Conservation (phyloP, 331 rosid genomes). For the Quercus phellos region DNA sequence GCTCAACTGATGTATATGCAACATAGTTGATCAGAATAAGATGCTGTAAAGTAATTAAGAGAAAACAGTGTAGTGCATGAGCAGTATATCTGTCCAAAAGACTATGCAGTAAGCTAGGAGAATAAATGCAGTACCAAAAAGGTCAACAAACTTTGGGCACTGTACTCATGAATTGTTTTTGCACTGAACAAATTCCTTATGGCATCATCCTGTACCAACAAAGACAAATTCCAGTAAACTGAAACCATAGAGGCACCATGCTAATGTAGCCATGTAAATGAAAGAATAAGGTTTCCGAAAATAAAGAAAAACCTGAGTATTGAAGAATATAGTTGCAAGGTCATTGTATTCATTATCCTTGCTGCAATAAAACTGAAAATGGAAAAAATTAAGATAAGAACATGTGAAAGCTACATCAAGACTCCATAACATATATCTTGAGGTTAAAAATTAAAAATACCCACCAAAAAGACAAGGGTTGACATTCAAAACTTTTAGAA, state of each 20-base stretch:
- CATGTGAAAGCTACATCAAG: constrained; percentile 6
- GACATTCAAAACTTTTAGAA: not conserved
- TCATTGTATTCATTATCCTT: constrained; percentile 92
- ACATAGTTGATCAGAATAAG: not conserved
- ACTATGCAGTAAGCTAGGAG: constrained; percentile 3
- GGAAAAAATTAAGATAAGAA: constrained; percentile 14
- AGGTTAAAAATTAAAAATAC: constrained; percentile 12
- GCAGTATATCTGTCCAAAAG: not conserved
- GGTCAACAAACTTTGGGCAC: constrained; percentile 89
- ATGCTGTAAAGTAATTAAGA: not conserved
- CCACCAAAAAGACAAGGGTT: not conserved
- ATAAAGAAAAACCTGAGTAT: constrained; percentile 71
- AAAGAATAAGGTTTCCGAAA: constrained; percentile 5
- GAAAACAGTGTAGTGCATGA: not conserved
- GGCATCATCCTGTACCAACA: constrained; percentile 88
- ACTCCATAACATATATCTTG: constrained; percentile 8
- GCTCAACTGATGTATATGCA: not conserved
- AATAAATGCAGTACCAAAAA: constrained; percentile 64
- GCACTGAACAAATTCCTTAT: constrained; percentile 98
- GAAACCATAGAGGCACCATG: not conserved
- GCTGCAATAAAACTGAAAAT: constrained; percentile 78
- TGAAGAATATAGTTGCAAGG: constrained; percentile 96
- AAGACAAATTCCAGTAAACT: not conserved
- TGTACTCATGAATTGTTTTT: constrained; percentile 92
- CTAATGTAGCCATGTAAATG: not conserved